Evolutionary conservation across 768 basidiomycete species (phyloP).

Genomic region (Pulveroboletus sp.): DNA sequence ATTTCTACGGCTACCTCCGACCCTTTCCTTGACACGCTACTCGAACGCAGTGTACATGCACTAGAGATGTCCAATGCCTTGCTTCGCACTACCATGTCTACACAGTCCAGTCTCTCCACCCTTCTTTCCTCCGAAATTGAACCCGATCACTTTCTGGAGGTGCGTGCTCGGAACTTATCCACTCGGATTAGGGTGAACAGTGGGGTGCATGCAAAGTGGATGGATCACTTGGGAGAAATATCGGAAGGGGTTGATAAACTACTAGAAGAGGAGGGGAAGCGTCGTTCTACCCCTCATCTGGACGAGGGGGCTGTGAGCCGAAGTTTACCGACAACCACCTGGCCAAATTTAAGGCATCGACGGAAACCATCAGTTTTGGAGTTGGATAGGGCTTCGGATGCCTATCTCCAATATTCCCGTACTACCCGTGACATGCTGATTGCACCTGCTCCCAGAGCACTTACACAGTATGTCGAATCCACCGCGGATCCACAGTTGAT

Average conservation of each 20-base stretch:
- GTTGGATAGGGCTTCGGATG: conserved; percentile 25
- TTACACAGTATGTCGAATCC: conserved; percentile 70
- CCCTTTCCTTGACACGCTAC: conserved; percentile 67
- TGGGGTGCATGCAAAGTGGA: conserved; percentile 53
- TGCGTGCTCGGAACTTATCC: conserved; percentile 48
- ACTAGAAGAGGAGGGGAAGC: conserved; percentile 33
- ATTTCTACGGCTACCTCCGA: conserved; percentile 34
- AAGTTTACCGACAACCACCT: conserved; percentile 41
- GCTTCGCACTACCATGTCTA: conserved; percentile 69
- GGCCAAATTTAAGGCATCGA: conserved; percentile 31
- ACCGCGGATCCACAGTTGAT: conserved; percentile 50
- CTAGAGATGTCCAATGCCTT: conserved; percentile 82
- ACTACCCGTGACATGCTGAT: conserved; percentile 53
- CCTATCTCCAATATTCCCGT: conserved; percentile 47
- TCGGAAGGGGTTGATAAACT: conserved; percentile 57
- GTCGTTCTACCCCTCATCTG: background rate
- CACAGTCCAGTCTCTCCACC: conserved; percentile 52
- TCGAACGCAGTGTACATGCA: conserved; percentile 79
- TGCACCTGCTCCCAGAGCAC: conserved; percentile 64
- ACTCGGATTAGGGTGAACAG: conserved; percentile 45
- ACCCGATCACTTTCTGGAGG: conserved; percentile 43
- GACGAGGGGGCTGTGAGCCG: conserved; percentile 34
- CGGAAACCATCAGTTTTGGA: conserved; percentile 45
- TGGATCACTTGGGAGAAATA: conserved; percentile 64
- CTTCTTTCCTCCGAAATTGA: conserved; percentile 45